phyloP scores from a whole-genome alignment of 176 grass and related monocot species.

The Rhynchospora tenuis region DNA sequence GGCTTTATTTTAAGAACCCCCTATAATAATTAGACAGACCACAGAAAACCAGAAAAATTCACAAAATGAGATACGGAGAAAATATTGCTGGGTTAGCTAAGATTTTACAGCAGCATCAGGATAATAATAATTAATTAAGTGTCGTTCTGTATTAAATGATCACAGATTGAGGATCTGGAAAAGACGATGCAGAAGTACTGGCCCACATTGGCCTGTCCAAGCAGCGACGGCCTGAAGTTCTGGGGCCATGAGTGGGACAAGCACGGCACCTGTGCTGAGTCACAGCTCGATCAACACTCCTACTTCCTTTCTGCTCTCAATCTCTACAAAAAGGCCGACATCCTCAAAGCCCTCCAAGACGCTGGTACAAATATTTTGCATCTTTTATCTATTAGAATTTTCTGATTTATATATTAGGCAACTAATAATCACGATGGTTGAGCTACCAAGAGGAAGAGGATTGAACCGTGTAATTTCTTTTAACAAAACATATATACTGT shows the following conservation, averaged over 20 bases:
- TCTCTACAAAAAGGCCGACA: slow-evolving; percentile 40
- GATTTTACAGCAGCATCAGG: not conserved
- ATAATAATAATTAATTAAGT: not conserved
- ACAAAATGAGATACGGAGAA: not conserved
- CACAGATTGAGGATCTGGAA: slow-evolving; percentile 51
- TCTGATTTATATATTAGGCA: not conserved
- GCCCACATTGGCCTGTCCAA: slow-evolving; percentile 61
- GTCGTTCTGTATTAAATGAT: not conserved
- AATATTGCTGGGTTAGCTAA: not conserved
- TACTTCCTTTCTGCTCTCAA: slow-evolving; percentile 51
- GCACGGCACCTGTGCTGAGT: slow-evolving; percentile 67
- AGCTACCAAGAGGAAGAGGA: not conserved
- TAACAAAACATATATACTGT: not conserved
- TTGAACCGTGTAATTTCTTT: too few species aligned
- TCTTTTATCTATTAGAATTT: not conserved
- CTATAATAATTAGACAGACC: too few species aligned
- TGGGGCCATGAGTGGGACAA: slow-evolving; percentile 85
- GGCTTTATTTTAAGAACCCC: too few species aligned
- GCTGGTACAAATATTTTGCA: slow-evolving; percentile 26
- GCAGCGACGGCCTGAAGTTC: slow-evolving; percentile 37
- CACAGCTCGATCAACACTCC: slow-evolving; percentile 33
- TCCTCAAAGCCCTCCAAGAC: slow-evolving; percentile 31
- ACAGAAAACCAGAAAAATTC: not conserved
- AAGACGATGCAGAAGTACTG: slow-evolving; percentile 33
- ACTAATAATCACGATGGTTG: not conserved